Evolutionary conservation across 768 basidiomycete species (phyloP).

Genomic region (Boletus vinaceobasis): DNA sequence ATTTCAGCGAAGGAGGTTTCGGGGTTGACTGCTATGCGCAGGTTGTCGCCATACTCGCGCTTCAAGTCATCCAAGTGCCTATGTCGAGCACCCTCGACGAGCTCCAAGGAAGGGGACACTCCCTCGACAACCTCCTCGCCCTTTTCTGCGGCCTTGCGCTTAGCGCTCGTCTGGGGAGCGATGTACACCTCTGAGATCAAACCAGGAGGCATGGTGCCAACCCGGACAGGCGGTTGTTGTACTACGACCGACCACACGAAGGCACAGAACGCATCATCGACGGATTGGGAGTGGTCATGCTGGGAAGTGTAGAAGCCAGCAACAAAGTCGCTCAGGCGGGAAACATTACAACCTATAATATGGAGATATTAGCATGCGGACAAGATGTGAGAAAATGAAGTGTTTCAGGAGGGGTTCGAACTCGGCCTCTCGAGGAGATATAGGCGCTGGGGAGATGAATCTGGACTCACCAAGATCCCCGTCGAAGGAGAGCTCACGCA

Average conservation of each 20-base stretch:
- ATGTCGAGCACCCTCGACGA: constrained; percentile 54
- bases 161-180: constrained; percentile 69
- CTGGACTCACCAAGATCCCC: constrained; percentile 76
- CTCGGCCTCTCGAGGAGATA: constrained; percentile 22
- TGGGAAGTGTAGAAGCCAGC: constrained; percentile 55
- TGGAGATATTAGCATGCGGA: constrained; percentile 1
- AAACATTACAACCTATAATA: constrained; percentile 64
- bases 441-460: not conserved
- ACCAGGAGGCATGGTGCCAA: constrained; percentile 67
- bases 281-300: constrained; percentile 44
- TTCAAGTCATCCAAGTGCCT: constrained; percentile 55
- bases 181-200: constrained; percentile 68
- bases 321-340: constrained; percentile 71
- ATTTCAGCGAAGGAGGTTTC: constrained; percentile 74
- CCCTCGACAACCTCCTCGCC: constrained; percentile 47
- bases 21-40: constrained; percentile 74
- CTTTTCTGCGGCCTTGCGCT: constrained; percentile 59
- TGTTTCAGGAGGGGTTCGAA: constrained; percentile 44
- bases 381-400: constrained; percentile 21
- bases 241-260: constrained; percentile 83
- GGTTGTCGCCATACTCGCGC: constrained; percentile 52
- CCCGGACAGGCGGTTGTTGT: constrained; percentile 67
- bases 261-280: constrained; percentile 72
- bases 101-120: constrained; percentile 44
- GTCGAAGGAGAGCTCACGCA: constrained; percentile 86